Evolutionary conservation across 2,329 filamentous ascomycete genomes (phyloP).

Genomic region (Aspergillus carbonarius): DNA sequence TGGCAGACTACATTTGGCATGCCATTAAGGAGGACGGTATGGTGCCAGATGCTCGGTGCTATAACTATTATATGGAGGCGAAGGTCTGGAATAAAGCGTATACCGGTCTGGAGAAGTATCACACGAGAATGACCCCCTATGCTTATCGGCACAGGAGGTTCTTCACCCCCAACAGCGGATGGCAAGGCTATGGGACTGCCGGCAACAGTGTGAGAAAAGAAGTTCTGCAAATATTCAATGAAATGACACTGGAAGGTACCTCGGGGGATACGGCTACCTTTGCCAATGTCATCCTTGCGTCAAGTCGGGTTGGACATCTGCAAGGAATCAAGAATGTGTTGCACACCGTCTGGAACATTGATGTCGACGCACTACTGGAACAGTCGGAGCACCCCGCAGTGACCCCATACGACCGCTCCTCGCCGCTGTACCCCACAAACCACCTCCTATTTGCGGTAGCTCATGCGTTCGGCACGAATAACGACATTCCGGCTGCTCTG

Average conservation of each 20-base stretch:
- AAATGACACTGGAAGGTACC: slow-evolving; percentile 49
- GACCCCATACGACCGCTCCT: slow-evolving; percentile 47
- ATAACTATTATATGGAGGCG: slow-evolving; percentile 56
- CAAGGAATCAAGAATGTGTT: slow-evolving; percentile 49
- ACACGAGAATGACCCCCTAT: slow-evolving; percentile 35
- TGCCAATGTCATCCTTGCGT: slow-evolving; percentile 53
- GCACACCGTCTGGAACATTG: slow-evolving; percentile 55
- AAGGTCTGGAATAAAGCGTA: slow-evolving; percentile 48
- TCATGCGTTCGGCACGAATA: slow-evolving; percentile 67
- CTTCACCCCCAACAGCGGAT: slow-evolving; percentile 20
- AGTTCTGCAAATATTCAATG: slow-evolving; percentile 45
- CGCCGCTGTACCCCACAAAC: slow-evolving; percentile 58
- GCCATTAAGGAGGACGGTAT: slow-evolving; percentile 41
- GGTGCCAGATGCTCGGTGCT: slow-evolving; percentile 51
- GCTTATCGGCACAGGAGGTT: slow-evolving; percentile 31
- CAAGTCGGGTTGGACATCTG: slow-evolving; percentile 54
- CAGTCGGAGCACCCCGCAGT: slow-evolving; percentile 33
- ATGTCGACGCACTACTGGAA: slow-evolving; percentile 44
- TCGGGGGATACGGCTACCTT: slow-evolving; percentile 54
- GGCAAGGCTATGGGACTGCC: slow-evolving; percentile 32
- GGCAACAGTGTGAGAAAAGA: slow-evolving; percentile 33
- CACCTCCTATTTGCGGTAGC: slow-evolving; percentile 65
- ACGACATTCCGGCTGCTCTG: slow-evolving; percentile 59
- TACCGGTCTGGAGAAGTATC: slow-evolving; percentile 41
- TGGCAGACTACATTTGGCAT: slow-evolving; percentile 51